Evolutionary conservation across 1,139 yeast genomes (phyloP).

Genomic region (Fermentozyma sake): DNA sequence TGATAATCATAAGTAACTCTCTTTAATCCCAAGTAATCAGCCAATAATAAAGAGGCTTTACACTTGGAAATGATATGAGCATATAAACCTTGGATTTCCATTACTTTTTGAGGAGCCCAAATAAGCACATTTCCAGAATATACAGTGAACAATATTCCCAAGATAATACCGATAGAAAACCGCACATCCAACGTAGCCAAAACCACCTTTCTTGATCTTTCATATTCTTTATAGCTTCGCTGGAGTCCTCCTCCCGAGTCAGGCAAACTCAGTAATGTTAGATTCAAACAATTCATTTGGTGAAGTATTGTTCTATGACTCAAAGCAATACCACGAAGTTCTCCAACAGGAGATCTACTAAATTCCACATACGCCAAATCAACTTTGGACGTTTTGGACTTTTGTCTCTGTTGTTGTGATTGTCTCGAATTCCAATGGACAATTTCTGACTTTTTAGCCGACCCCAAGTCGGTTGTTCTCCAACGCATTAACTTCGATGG

Average conservation of each 20-base stretch:
- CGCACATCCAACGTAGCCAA: constrained; percentile 82
- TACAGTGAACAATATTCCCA: constrained; percentile 76
- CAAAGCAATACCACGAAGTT: constrained; percentile 87
- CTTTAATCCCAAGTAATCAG: constrained; percentile 88
- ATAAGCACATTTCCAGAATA: constrained; percentile 80
- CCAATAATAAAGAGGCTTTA: constrained; percentile 68
- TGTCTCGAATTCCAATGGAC: constrained; percentile 25
- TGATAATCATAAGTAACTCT: constrained; percentile 92
- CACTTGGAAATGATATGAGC: constrained; percentile 74
- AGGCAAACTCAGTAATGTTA: constrained; percentile 65
- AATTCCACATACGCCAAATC: constrained; percentile 93
- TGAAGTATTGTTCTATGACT: constrained; percentile 84
- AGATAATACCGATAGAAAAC: constrained; percentile 80
- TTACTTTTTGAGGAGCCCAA: constrained; percentile 73
- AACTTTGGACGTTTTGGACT: constrained; percentile 12
- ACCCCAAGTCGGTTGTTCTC: constrained; percentile 86
- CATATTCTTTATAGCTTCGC: constrained; percentile 23
- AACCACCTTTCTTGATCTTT: constrained; percentile 31
- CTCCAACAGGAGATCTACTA: constrained; percentile 86
- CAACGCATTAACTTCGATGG: constrained; percentile 55
- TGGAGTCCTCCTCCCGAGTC: constrained; percentile 38
- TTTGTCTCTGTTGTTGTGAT: constrained; percentile 34
- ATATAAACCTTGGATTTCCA: constrained; percentile 82
- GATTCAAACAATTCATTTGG: constrained; percentile 76
- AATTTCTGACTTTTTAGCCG: constrained; percentile 46